Percentiles rank a stretch among this genome's conserved stretches.
phyloP scores from a whole-genome alignment of 2,329 filamentous ascomycete species.

The Aspergillus tanneri region DNA sequence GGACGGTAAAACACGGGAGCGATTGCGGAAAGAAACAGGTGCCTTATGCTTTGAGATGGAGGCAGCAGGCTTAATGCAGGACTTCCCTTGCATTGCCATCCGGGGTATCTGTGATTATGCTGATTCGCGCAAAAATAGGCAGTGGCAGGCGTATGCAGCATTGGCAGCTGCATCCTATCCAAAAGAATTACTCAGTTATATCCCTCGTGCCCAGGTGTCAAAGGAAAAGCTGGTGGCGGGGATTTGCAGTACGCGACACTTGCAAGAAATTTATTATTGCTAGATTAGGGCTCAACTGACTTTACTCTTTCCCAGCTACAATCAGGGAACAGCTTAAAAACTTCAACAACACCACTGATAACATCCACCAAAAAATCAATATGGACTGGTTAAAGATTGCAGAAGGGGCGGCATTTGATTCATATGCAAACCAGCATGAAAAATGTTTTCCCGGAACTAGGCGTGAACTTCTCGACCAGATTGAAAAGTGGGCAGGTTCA shows the following conservation, averaged over 20 bases:
- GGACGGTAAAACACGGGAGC: constrained; percentile 12
- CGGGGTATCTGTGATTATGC: constrained; percentile 17
- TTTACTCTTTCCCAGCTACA: no score
- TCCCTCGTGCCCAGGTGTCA: constrained; percentile 2
- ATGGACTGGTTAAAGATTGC: constrained; percentile 11
- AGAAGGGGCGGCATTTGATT: constrained; percentile 19
- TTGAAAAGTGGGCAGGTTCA: constrained; percentile 23
- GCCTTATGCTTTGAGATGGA: constrained; percentile 17
- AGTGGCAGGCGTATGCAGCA: no score
- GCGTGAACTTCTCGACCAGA: constrained; percentile 17
- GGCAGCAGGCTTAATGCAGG: no score
- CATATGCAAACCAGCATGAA: constrained; percentile 12
- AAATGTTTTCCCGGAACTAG: constrained; percentile 25
- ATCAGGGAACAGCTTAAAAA: no score
- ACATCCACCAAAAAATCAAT: constrained; percentile 16
- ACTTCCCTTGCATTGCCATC: constrained; percentile 14
- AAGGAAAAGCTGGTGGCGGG: constrained; percentile 6
- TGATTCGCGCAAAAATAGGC: constrained; percentile 15
- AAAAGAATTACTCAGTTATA: constrained; percentile 17
- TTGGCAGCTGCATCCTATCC: constrained; percentile 17
- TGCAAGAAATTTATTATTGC: no score
- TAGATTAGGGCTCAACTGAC: no score
- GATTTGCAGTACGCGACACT: constrained; percentile 2
- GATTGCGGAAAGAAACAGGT: constrained; percentile 4
- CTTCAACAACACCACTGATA: no score